Evolutionary conservation across 2,329 filamentous ascomycete species (phyloP), one percentile per base, ranked within the genome.

Genomic region (Diaporthe longicolla): DNA sequence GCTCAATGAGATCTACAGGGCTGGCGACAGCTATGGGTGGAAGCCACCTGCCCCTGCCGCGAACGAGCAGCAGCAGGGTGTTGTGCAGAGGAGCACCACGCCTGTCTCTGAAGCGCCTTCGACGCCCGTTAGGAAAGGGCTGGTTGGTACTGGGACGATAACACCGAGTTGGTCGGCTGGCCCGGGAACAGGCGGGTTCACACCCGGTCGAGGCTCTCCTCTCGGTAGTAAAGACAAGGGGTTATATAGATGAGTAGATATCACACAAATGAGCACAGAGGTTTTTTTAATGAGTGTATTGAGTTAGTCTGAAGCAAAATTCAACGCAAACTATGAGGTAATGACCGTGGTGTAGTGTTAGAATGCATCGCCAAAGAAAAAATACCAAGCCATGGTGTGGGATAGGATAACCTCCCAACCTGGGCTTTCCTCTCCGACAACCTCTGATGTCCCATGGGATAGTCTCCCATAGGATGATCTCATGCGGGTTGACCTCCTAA

Each of bases 1-100:
- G 86, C 88, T 98, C 63, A 92, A 95, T 80, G 95, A 97, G 78
- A 94, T 98, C 10, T 98, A 98, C 83, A 83, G 85, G 37, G 84
- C 82, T 0, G 85, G 85, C 17, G 74, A 75, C 15, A 65, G 50
- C 29, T 55, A 72, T 1, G 74, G 74, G 2, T 75, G 72, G 72
- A 72, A 70, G 26, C 74, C 74, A 9, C 74, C 74, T 7, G 72
- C 71, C 21, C 48, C 68, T 29, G 29, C 29, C 24, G 57, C 37
- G 40, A 57, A 11, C 37, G 48, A 40, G 54, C 54, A 57, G 29
- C 54, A 63, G 54, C 55, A 58, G 19, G 55, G 26, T 13, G 40
- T 13, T 5, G 7, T 43, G 55, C 65, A 65, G 32, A 70, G 68
- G 32, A 66, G 68, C 37, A 55, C 68, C 1, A 73, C 74, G 35